phyloP scores from a whole-genome alignment of 148 eudicot species.

The Rhododendron kiyosumense region DNA sequence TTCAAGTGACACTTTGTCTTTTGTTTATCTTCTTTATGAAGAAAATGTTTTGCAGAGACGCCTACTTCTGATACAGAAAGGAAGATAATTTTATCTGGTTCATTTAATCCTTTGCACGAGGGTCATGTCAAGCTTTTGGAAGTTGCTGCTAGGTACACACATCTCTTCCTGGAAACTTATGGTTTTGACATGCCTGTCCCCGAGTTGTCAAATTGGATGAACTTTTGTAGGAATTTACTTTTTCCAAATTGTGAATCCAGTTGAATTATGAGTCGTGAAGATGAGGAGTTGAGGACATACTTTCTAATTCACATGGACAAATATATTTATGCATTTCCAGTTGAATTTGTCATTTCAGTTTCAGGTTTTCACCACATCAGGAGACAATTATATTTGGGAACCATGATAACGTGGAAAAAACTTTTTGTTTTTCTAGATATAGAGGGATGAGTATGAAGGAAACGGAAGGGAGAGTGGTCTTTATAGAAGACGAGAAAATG shows the following conservation, averaged over 20 bases:
- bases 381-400: neutral
- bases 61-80: constrained; percentile 44
- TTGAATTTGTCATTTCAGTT: neutral
- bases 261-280: neutral
- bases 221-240: neutral
- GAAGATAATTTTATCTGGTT: constrained; percentile 81
- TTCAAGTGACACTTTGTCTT: constrained; percentile 2
- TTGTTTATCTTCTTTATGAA: constrained; percentile 18
- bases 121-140: constrained; percentile 92
- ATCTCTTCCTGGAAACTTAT: constrained; percentile 3
- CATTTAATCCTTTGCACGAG: constrained; percentile 91
- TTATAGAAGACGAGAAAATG: neutral
- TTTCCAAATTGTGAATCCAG: neutral
- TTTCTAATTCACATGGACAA: neutral
- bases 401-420: neutral
- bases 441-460: neutral
- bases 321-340: neutral
- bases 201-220: neutral
- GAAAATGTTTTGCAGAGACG: constrained; percentile 44
- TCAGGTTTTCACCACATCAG: neutral
- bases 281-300: neutral
- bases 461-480: neutral
- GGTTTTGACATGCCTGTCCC: neutral
- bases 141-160: constrained; percentile 67
- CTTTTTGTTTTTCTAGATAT: neutral